Evolutionary conservation across 805 yeast species (phyloP).

Genomic region (Jamesozyma gamospora): DNA sequence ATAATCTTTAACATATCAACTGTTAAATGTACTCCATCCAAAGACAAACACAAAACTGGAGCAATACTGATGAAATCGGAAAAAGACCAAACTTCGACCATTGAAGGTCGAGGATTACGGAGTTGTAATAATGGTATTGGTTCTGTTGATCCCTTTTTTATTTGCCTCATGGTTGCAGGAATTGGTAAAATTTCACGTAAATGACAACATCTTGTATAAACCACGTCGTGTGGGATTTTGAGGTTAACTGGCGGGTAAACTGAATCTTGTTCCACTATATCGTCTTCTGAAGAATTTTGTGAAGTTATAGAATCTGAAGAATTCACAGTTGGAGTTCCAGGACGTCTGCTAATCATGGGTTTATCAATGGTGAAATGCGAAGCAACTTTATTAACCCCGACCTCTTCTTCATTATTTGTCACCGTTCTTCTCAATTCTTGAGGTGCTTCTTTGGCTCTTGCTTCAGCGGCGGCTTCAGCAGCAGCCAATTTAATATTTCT

Average conservation of each 20-base stretch:
- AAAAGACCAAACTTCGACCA: slow-evolving; percentile 78
- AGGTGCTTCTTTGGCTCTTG: slow-evolving; percentile 29
- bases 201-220: slow-evolving; percentile 90
- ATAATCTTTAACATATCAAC: slow-evolving; percentile 66
- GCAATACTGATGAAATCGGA: slow-evolving; percentile 82
- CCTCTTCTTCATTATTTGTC: slow-evolving; percentile 33
- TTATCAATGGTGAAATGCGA: slow-evolving; percentile 34
- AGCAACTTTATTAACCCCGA: slow-evolving; percentile 26
- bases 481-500: slow-evolving; percentile 28
- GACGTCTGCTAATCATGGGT: slow-evolving; percentile 34
- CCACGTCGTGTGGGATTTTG: slow-evolving; percentile 47
- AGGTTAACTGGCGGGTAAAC: slow-evolving; percentile 24
- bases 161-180: slow-evolving; percentile 77
- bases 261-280: slow-evolving; percentile 12
- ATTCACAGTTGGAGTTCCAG: slow-evolving; percentile 14
- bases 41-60: slow-evolving; percentile 63
- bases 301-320: slow-evolving; percentile 16
- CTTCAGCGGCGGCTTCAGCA: slow-evolving; percentile 32
- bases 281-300: slow-evolving; percentile 5
- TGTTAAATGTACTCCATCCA: slow-evolving; percentile 72
- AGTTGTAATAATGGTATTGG: slow-evolving; percentile 72
- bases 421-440: slow-evolving; percentile 21
- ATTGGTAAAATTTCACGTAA: slow-evolving; percentile 84
- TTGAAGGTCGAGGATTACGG: slow-evolving; percentile 78
- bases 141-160: slow-evolving; percentile 63